phyloP scores from a whole-genome alignment of 1,284 basidiomycete species.

The Phenoliferia sp. region DNA sequence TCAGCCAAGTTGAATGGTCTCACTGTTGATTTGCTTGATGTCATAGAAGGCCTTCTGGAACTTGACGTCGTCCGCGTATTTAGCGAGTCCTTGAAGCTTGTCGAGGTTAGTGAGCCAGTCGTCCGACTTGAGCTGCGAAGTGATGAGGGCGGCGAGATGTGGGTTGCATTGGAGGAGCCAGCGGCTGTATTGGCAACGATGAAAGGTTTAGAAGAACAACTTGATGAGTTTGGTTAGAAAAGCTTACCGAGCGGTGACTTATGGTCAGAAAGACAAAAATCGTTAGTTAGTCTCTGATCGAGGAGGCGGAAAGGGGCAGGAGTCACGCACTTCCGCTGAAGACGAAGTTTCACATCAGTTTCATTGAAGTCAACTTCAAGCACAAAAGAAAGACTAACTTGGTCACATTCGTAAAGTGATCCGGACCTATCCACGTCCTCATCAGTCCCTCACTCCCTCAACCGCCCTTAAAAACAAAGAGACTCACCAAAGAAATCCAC shows the following conservation, averaged over 20 bases:
- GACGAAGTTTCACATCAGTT: too few species aligned
- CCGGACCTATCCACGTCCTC: too few species aligned
- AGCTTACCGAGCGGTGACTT: background rate
- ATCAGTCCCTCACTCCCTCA: too few species aligned
- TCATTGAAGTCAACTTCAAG: too few species aligned
- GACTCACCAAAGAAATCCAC: conserved; percentile 57
- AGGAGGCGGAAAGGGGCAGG: too few species aligned
- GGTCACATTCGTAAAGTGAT: conserved; percentile 40
- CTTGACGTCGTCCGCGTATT: conserved; percentile 61
- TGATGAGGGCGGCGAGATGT: conserved; percentile 72
- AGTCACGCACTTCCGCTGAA: background rate
- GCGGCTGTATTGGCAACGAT: conserved; percentile 78
- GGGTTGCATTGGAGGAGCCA: conserved; percentile 87
- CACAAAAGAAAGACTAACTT: conserved; percentile 10
- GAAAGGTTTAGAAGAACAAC: conserved; percentile 43
- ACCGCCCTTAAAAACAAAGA: too few species aligned
- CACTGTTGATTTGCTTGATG: conserved; percentile 58
- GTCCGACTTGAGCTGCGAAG: conserved; percentile 67
- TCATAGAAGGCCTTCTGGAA: conserved; percentile 75
- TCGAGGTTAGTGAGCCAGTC: conserved; percentile 79
- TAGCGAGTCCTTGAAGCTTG: conserved; percentile 57
- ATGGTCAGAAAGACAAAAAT: background rate
- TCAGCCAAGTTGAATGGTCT: too few species aligned
- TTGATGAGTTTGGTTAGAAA: conserved; percentile 57
- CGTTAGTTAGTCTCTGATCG: too few species aligned